phyloP scores from a whole-genome alignment of 192 early-diverging fungal genomes.

The Piromyces sp. region DNA sequence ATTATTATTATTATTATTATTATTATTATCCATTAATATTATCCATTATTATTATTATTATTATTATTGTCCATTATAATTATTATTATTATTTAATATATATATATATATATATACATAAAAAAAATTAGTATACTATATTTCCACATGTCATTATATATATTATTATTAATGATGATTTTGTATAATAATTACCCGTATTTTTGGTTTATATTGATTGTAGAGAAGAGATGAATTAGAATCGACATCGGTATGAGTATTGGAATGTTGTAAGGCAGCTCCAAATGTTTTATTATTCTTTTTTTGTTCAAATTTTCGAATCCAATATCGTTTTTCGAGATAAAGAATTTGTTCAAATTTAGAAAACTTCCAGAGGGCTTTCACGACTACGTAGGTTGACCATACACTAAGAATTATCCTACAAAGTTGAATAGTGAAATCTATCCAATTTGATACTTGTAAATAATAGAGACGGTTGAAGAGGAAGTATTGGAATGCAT shows the following conservation, averaged over 20 bases:
- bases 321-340: neutral
- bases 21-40: too few species aligned
- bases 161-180: too few species aligned
- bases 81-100: too few species aligned
- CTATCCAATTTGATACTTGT: neutral
- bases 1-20: too few species aligned
- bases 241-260: neutral
- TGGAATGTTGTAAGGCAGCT: neutral
- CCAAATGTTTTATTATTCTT: neutral
- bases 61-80: too few species aligned
- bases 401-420: neutral
- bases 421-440: neutral
- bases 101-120: too few species aligned
- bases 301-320: neutral
- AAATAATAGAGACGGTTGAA: neutral
- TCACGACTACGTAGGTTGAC: neutral
- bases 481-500: too few species aligned
- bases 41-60: too few species aligned
- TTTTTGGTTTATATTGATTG: neutral
- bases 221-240: neutral
- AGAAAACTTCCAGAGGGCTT: neutral
- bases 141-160: too few species aligned
- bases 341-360: neutral
- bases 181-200: neutral
- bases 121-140: too few species aligned